Conservation (phyloP, 1,139 yeast species). For the Yamadazyma triangularis region DNA sequence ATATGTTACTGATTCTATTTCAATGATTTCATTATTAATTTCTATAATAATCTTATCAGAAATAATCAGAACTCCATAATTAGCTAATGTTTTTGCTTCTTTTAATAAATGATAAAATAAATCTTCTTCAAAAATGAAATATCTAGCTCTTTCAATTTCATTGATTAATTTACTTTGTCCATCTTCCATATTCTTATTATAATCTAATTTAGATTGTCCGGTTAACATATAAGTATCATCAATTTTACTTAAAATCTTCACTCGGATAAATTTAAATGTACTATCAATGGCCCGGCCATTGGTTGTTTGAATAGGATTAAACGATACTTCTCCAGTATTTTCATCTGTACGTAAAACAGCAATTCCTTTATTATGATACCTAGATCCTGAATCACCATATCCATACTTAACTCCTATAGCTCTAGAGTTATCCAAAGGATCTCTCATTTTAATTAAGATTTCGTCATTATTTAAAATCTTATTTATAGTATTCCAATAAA, state of each 20-base stretch:
- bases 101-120: constrained; percentile 63
- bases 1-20: constrained; percentile 58
- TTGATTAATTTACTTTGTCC: constrained; percentile 38
- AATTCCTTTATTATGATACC: constrained; percentile 65
- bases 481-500: constrained; percentile 67
- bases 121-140: constrained; percentile 82
- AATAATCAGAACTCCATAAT: constrained; percentile 66
- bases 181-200: constrained; percentile 3
- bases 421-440: constrained; percentile 41
- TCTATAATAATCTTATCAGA: constrained; percentile 66
- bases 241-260: constrained; percentile 49
- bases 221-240: constrained; percentile 49
- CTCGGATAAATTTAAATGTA: constrained; percentile 41
- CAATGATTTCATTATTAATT: constrained; percentile 61
- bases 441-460: constrained; percentile 65
- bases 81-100: constrained; percentile 71
- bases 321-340: constrained; percentile 29
- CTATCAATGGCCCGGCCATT: constrained; percentile 22
- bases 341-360: constrained; percentile 54
- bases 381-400: constrained; percentile 86
- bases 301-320: constrained; percentile 22
- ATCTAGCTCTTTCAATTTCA: constrained; percentile 58
- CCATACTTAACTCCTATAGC: constrained; percentile 83
- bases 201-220: constrained; percentile 39
- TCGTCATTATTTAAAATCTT: constrained; percentile 56